Evolutionary conservation across 805 yeast genomes (phyloP).

Genomic region (Spathaspora girioi): DNA sequence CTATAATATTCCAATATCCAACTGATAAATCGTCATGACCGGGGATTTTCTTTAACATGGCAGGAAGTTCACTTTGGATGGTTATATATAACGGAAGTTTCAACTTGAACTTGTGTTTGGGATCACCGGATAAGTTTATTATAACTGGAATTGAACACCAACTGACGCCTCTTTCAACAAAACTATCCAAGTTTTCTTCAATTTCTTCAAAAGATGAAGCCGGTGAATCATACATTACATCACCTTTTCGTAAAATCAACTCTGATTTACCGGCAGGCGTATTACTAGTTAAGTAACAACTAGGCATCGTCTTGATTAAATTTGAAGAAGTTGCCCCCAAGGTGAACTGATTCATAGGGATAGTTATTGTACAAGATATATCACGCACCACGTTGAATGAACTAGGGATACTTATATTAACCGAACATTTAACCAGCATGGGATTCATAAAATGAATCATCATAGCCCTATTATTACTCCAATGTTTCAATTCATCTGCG

Average conservation of each 20-base stretch:
- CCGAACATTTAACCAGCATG: constrained; percentile 12
- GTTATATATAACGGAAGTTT: constrained; percentile 29
- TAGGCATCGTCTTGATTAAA: constrained; percentile 31
- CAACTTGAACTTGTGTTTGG: constrained; percentile 6
- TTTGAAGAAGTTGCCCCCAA: constrained; percentile 18
- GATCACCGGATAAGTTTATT: constrained; percentile 4
- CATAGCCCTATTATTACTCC: constrained; percentile 10
- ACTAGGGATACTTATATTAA: constrained; percentile 5
- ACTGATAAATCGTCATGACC: constrained; percentile 3
- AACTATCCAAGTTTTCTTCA: constrained; percentile 12
- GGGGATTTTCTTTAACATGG: background rate
- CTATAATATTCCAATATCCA: constrained; percentile 13
- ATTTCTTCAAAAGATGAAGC: constrained; percentile 9
- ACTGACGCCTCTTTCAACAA: constrained; percentile 23
- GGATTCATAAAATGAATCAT: constrained; percentile 33
- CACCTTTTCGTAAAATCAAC: constrained; percentile 10
- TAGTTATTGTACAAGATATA: constrained; percentile 6
- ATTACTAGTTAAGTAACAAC: constrained; percentile 24
- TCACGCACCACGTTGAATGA: background rate
- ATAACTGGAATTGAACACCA: constrained; percentile 35
- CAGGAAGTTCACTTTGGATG: constrained; percentile 15
- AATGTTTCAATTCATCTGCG: background rate
- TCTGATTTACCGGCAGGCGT: constrained; percentile 31
- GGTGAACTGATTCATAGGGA: constrained; percentile 23
- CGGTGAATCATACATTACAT: constrained; percentile 6